These are phyloP conservation scores for Alternaria sp. DNA, from an alignment of 2,329 filamentous ascomycete genomes.

Conservation along the genomic window DNA sequence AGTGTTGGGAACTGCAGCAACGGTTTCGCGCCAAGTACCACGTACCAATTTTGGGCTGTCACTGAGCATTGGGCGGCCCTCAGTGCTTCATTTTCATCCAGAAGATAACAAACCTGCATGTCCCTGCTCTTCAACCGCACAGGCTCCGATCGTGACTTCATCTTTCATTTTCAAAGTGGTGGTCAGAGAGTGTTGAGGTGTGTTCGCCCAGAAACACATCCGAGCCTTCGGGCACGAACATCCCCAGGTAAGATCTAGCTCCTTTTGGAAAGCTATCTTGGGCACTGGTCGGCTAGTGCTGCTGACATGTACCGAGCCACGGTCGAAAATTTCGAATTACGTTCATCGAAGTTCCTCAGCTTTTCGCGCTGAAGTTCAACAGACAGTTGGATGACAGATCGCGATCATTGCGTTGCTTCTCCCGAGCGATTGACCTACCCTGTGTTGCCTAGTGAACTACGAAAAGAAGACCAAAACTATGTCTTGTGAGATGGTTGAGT, in stretches of 20 bases:
- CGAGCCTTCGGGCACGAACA: constrained; percentile 9
- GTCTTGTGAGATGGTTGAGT: background rate
- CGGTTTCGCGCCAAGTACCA: background rate
- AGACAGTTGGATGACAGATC: background rate
- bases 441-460: background rate
- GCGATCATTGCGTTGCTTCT: constrained; percentile 1
- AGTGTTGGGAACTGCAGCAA: constrained; percentile 9
- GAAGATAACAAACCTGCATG: background rate
- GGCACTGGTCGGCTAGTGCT: constrained; percentile 2
- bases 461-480: background rate
- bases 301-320: constrained; percentile 9
- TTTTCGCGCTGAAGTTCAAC: background rate
- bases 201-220: background rate
- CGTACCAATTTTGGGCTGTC: constrained; percentile 1
- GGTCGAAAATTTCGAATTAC: constrained; percentile 2
- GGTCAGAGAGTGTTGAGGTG: background rate
- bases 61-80: background rate
- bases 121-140: background rate
- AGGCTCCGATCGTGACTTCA: background rate
- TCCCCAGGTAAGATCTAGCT: background rate
- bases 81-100: background rate
- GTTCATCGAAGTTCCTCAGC: background rate
- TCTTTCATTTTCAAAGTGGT: background rate
- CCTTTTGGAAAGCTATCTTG: background rate
- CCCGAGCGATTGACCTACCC: background rate